These are phyloP conservation scores for Telfairia occidentalis DNA, from an alignment of 331 rosid genomes.

Conservation along the genomic window DNA sequence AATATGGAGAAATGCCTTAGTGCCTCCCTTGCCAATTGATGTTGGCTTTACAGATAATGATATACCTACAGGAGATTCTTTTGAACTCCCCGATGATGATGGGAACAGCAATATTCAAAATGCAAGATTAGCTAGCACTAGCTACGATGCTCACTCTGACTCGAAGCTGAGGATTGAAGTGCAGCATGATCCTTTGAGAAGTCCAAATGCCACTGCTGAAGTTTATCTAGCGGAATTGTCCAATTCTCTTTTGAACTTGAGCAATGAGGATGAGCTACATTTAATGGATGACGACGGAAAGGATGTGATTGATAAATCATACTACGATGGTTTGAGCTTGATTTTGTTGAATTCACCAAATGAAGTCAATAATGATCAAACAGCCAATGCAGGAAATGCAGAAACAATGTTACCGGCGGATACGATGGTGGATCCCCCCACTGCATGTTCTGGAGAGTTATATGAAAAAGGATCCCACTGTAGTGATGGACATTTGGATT, in stretches of 20 bases:
- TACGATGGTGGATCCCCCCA: slow-evolving; percentile 23
- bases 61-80: slow-evolving; percentile 17
- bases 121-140: slow-evolving; percentile 20
- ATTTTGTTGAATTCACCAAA: slow-evolving; percentile 58
- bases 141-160: slow-evolving; percentile 18
- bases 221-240: slow-evolving; percentile 68
- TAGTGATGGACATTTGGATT: slow-evolving; percentile 25
- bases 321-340: slow-evolving; percentile 75
- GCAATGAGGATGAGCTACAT: slow-evolving; percentile 70
- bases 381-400: slow-evolving; percentile 21
- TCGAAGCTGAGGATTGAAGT: slow-evolving; percentile 18
- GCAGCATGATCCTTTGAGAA: slow-evolving; percentile 33
- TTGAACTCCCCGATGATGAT: slow-evolving; percentile 26
- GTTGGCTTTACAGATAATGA: slow-evolving; percentile 19
- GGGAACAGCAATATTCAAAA: slow-evolving; percentile 15
- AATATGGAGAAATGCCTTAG: slow-evolving; percentile 44
- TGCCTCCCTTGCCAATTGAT: slow-evolving; percentile 28
- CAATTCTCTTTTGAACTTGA: slow-evolving; percentile 63
- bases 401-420: slow-evolving; percentile 26
- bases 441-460: slow-evolving; percentile 26
- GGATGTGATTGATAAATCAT: slow-evolving; percentile 64
- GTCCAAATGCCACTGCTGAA: slow-evolving; percentile 35
- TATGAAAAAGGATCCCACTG: slow-evolving; percentile 27
- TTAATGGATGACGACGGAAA: slow-evolving; percentile 48
- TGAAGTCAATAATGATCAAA: slow-evolving; percentile 32